phyloP scores from a whole-genome alignment of 2,329 filamentous ascomycete species.

The Trichoderma aggressivum region DNA sequence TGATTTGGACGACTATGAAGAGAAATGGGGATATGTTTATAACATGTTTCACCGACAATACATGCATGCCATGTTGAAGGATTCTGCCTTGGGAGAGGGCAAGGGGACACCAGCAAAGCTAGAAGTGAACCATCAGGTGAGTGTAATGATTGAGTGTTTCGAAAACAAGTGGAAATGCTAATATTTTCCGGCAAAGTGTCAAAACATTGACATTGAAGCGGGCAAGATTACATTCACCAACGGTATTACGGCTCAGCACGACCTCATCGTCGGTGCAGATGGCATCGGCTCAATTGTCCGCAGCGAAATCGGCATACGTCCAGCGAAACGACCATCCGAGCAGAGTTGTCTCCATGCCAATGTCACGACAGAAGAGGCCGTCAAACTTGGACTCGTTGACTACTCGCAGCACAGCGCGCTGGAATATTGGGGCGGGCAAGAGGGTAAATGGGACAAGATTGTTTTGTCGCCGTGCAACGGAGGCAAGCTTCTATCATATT shows the following conservation, averaged over 20 bases:
- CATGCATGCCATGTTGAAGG: slow-evolving; percentile 66
- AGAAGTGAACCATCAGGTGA: slow-evolving; percentile 53
- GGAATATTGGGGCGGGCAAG: slow-evolving; percentile 68
- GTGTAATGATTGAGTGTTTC: not conserved
- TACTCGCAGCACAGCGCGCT: slow-evolving; percentile 59
- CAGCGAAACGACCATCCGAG: slow-evolving; percentile 56
- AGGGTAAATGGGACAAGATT: slow-evolving; percentile 64
- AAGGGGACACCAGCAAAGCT: slow-evolving; percentile 52
- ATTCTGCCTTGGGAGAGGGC: slow-evolving; percentile 53
- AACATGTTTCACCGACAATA: slow-evolving; percentile 69
- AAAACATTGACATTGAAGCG: slow-evolving; percentile 49
- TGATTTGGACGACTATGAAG: slow-evolving; percentile 61
- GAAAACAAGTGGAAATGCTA: not conserved
- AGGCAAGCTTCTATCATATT: slow-evolving; percentile 63
- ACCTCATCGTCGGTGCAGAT: slow-evolving; percentile 62
- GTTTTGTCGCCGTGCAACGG: slow-evolving; percentile 67
- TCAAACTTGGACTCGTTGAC: slow-evolving; percentile 58
- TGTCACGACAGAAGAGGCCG: slow-evolving; percentile 58
- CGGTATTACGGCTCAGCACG: slow-evolving; percentile 48
- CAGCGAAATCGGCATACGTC: slow-evolving; percentile 58
- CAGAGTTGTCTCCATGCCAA: slow-evolving; percentile 64
- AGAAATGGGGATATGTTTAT: slow-evolving; percentile 62
- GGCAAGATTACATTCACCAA: slow-evolving; percentile 53
- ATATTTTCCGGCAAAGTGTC: slow-evolving; percentile 31
- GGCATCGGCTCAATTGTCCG: slow-evolving; percentile 66